Evolutionary conservation across 176 grass and related monocot genomes (phyloP), one percentile per base, ranked within the genome.

Genomic region (Melocanna baccifera): DNA sequence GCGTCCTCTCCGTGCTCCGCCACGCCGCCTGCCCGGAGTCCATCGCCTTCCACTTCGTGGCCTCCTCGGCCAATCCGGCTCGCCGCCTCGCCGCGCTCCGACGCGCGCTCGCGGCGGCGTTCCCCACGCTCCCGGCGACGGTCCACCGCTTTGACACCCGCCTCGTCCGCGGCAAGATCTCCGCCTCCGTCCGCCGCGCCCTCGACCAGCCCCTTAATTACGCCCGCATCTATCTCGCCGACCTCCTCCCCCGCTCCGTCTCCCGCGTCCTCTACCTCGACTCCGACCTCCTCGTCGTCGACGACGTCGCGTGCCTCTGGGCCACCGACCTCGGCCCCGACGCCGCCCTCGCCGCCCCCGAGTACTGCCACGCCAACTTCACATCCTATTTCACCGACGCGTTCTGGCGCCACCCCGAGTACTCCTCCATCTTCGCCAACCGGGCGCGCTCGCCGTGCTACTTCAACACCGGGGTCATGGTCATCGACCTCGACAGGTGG

Each of bases 401-500:
- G 18, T 96, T 99, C 89, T 99, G 96, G 96, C 63, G 57, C 13
- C 87, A 92, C 65, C 56, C 89, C 0, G 81, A 52, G 7, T 98
- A 90, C 86, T 71, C 89, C 7, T 22, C 83, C 77, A 75, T 91
- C 46, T 92, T 98, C 91, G 37, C 83, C 48, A 81, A 88, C 66
- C 89, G 96, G 41, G 47, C 81, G 32, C 89, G 91, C 9, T 7
- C 6, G 7, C 93, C 93, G 1, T 98, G 96, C 89, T 99, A 99
- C 89, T 99, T 99, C 96, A 99, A 99, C 83, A 99, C 96, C 30
- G 96, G 96, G 9, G 96, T 99, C 69, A 99, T 99, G 93, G 96
- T 99, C 62, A 99, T 99, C 69, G 93, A 99, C 77, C 89, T 99
- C 3, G 89, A 88, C 26, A 39, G 94, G 19, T 99, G 96, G 96